Evolutionary conservation across 345 rosid species (phyloP).

Genomic region (Eucalyptus sideroxylon): DNA sequence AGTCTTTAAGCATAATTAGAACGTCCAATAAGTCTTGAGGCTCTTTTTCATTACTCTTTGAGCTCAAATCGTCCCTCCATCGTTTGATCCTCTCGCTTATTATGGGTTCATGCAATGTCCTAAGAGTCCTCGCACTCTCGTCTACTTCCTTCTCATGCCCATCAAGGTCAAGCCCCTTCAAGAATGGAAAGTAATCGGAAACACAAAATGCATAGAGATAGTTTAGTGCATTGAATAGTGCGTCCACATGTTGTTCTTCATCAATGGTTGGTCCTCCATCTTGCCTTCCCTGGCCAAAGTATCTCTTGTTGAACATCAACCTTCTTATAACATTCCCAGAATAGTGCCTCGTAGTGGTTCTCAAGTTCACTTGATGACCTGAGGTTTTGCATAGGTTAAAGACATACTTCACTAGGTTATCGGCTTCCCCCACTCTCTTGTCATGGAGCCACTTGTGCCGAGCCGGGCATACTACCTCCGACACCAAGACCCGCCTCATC

Average conservation of each 20-base stretch:
- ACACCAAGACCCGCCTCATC: conserved; percentile 26
- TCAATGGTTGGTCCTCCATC: conserved; percentile 9
- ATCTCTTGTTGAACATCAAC: conserved; percentile 13
- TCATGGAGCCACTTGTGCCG: conserved; percentile 12
- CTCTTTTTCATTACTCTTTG: not conserved
- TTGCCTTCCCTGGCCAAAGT: not conserved
- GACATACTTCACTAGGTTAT: conserved; percentile 24
- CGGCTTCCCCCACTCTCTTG: conserved; percentile 32
- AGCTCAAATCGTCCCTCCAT: conserved; percentile 1
- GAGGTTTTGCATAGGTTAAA: conserved; percentile 3
- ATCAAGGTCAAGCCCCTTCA: conserved; percentile 2
- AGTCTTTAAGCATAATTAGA: not conserved
- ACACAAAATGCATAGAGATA: conserved; percentile 1
- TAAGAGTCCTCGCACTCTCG: not conserved
- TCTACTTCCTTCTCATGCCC: conserved; percentile 1
- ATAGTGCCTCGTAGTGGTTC: not conserved
- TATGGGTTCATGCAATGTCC: not conserved
- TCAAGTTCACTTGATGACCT: not conserved
- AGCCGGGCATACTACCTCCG: conserved; percentile 5
- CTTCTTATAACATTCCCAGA: conserved; percentile 10
- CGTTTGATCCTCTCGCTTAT: conserved; percentile 1
- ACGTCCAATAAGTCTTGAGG: not conserved
- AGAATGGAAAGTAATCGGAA: conserved; percentile 5
- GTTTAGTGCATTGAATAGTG: not conserved
- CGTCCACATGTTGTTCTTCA: conserved; percentile 13